These are phyloP conservation scores for Nematocida parisii DNA, from an alignment of 371 early-diverging fungal genomes.

Conservation along the genomic window DNA sequence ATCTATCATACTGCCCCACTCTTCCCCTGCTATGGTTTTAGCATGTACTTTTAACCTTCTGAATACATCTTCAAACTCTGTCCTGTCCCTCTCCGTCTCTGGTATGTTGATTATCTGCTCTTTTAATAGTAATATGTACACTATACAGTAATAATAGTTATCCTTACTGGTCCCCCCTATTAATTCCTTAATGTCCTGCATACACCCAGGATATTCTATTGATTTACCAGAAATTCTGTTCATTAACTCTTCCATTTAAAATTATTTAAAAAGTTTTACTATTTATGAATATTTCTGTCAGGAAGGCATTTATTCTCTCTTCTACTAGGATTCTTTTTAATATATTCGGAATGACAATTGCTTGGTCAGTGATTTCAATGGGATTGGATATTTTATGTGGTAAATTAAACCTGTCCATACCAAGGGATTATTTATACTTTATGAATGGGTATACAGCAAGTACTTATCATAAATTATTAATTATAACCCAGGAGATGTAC, in stretches of 20 bases:
- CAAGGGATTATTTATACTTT: not conserved
- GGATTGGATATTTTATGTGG: slow-evolving; percentile 11
- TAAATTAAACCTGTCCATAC: not conserved
- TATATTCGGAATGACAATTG: slow-evolving; percentile 16
- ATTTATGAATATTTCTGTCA: slow-evolving; percentile 1
- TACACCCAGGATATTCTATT: not conserved
- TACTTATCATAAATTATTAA: not conserved
- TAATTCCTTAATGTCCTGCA: not conserved
- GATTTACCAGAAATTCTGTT: not conserved
- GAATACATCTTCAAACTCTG: not conserved
- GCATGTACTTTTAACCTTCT: slow-evolving; percentile 5
- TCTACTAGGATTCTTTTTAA: slow-evolving; percentile 3
- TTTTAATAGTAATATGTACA: slow-evolving; percentile 1
- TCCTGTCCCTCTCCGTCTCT: not conserved
- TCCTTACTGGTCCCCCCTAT: not conserved
- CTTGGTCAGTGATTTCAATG: slow-evolving; percentile 14
- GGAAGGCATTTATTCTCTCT: not conserved
- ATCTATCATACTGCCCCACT: slow-evolving; percentile 8
- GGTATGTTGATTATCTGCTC: slow-evolving; percentile 16
- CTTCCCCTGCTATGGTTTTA: not conserved
- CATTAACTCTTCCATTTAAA: slow-evolving; percentile 8
- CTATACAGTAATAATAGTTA: slow-evolving; percentile 21
- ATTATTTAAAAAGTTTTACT: not conserved
- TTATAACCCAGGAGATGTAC: slow-evolving; percentile 21
- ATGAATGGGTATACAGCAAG: not conserved